These are phyloP conservation scores for Teratosphaeria gauchensis DNA, from an alignment of 2,329 filamentous ascomycete genomes.

Conservation along the genomic window DNA sequence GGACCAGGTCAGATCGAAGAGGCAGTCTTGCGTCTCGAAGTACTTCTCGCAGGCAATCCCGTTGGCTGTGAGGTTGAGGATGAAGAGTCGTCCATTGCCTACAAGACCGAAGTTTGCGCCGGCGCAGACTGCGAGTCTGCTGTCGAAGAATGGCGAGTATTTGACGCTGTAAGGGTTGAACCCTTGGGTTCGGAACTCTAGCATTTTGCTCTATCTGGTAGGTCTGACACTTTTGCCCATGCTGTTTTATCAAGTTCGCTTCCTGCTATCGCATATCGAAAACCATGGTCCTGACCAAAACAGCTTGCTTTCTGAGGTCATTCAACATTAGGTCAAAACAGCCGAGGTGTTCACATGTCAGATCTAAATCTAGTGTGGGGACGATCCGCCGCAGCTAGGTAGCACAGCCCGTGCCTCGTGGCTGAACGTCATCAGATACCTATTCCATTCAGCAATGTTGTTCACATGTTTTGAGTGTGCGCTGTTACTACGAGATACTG, in stretches of 20 bases:
- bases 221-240: constrained; percentile 1
- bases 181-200: constrained; percentile 86
- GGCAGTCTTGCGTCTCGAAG: constrained; percentile 93
- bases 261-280: neutral
- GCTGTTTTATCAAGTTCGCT: neutral
- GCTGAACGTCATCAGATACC: neutral
- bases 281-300: neutral
- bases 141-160: constrained; percentile 98
- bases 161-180: constrained; percentile 96
- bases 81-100: constrained; percentile 83
- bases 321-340: neutral
- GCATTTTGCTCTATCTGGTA: constrained; percentile 50
- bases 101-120: constrained; percentile 97
- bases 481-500: neutral
- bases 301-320: neutral
- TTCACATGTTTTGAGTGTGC: neutral
- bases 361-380: neutral
- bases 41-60: constrained; percentile 79
- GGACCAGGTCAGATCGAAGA: constrained; percentile 92
- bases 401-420: neutral
- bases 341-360: neutral
- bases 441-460: neutral
- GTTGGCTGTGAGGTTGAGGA: constrained; percentile 69
- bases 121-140: constrained; percentile 76
- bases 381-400: neutral